These are phyloP conservation scores for Aristolochia fimbriata DNA, from an alignment of 164 flowering plant genomes.

Conservation along the genomic window DNA sequence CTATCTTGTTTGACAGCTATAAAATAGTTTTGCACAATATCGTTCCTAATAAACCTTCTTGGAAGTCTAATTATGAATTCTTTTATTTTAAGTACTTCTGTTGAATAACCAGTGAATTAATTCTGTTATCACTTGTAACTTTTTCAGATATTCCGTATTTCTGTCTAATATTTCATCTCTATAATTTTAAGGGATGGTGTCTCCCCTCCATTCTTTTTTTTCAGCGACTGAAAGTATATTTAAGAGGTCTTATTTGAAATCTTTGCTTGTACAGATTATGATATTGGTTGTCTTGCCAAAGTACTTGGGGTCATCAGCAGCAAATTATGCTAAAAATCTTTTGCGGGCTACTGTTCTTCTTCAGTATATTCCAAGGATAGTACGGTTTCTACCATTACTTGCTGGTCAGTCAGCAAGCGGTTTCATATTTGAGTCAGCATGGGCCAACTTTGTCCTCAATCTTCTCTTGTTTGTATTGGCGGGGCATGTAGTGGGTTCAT, in stretches of 20 bases:
- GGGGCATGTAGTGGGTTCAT: constrained; percentile 80
- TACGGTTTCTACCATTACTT: constrained; percentile 58
- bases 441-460: constrained; percentile 87
- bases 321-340: constrained; percentile 84
- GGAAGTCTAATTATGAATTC: too few relatives aligned
- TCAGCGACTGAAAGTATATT: too few relatives aligned
- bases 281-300: constrained; percentile 41
- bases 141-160: too few relatives aligned
- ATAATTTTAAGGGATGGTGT: too few relatives aligned
- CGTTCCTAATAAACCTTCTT: too few relatives aligned
- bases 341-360: constrained; percentile 59
- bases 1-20: too few relatives aligned
- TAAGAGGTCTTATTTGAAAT: neutral
- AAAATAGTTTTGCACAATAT: too few relatives aligned
- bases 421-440: constrained; percentile 90
- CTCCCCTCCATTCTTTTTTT: too few relatives aligned
- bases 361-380: constrained; percentile 72
- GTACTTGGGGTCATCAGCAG: constrained; percentile 41
- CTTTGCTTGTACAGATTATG: constrained; percentile 37
- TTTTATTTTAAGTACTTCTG: too few relatives aligned
- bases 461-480: constrained; percentile 69
- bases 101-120: too few relatives aligned
- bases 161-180: too few relatives aligned
- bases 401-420: constrained; percentile 74
- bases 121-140: too few relatives aligned